phyloP scores from a whole-genome alignment of 805 yeast genomes.

The Saccharomyces mikatae region DNA sequence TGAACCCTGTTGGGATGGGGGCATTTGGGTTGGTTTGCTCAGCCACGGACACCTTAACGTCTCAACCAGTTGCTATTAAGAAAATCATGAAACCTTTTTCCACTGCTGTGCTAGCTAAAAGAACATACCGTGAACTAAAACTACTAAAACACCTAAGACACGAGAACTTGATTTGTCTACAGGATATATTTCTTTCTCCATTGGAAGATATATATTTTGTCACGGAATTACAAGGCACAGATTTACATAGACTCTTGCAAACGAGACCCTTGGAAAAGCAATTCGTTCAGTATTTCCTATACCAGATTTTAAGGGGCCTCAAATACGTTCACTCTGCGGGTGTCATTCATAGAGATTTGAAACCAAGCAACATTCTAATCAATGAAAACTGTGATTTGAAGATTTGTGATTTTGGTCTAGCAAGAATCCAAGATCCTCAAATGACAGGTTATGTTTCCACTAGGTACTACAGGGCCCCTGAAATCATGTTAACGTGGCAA shows the following conservation, averaged over 20 bases:
- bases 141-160: conserved; percentile 87
- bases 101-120: conserved; percentile 88
- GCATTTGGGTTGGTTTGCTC: conserved; percentile 98
- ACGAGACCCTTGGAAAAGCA: conserved; percentile 93
- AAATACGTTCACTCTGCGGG: conserved; percentile 90
- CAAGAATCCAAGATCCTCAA: conserved; percentile 95
- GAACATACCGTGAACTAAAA: conserved; percentile 94
- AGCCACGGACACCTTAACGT: conserved; percentile 84
- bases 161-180: conserved; percentile 86
- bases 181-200: conserved; percentile 90
- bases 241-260: conserved; percentile 81
- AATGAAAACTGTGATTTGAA: conserved; percentile 88
- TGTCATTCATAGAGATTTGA: conserved; percentile 81
- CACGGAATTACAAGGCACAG: conserved; percentile 95
- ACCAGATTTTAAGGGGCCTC: conserved; percentile 85
- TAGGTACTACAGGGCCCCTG: conserved; percentile 94
- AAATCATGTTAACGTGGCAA: conserved; percentile 98
- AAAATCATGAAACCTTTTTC: conserved; percentile 96
- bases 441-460: conserved; percentile 98
- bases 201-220: conserved; percentile 93
- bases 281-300: conserved; percentile 91
- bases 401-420: conserved; percentile 90
- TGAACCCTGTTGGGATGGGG: conserved; percentile 99
- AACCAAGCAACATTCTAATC: conserved; percentile 76
- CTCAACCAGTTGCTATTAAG: conserved; percentile 91